These are phyloP conservation scores for Betula pendula DNA, from an alignment of 306 rosid genomes.

Conservation along the genomic window DNA sequence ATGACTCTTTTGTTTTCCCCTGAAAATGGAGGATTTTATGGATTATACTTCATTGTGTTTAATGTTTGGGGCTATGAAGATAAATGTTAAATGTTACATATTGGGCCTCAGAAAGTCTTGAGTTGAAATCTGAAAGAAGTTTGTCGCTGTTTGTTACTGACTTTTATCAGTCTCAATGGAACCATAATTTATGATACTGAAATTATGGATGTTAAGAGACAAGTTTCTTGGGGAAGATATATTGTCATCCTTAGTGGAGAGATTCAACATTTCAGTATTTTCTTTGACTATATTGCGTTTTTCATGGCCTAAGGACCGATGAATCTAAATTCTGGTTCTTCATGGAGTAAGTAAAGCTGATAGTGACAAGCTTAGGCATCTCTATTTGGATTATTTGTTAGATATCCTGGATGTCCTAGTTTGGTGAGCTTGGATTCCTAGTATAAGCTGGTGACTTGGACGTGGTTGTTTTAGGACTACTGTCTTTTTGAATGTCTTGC, in stretches of 20 bases:
- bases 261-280: background rate
- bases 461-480: background rate
- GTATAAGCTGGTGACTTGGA: background rate
- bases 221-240: background rate
- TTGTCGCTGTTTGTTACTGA: constrained; percentile 5
- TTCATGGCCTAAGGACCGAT: background rate
- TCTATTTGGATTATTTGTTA: background rate
- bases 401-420: background rate
- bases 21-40: constrained; percentile 3
- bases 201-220: background rate
- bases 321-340: background rate
- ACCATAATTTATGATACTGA: background rate
- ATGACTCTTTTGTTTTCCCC: background rate
- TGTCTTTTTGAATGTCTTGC: background rate
- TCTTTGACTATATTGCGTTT: background rate
- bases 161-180: constrained; percentile 10
- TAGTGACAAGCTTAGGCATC: background rate
- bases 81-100: background rate
- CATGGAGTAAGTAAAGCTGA: too few relatives aligned
- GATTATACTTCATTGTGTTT: constrained; percentile 18
- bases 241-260: background rate
- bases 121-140: background rate
- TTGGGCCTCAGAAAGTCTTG: background rate
- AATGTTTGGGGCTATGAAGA: background rate
- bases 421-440: background rate